Evolutionary conservation across 164 flowering plant species (phyloP), one percentile per base, ranked within the genome.

Genomic region (Macadamia integrifolia): DNA sequence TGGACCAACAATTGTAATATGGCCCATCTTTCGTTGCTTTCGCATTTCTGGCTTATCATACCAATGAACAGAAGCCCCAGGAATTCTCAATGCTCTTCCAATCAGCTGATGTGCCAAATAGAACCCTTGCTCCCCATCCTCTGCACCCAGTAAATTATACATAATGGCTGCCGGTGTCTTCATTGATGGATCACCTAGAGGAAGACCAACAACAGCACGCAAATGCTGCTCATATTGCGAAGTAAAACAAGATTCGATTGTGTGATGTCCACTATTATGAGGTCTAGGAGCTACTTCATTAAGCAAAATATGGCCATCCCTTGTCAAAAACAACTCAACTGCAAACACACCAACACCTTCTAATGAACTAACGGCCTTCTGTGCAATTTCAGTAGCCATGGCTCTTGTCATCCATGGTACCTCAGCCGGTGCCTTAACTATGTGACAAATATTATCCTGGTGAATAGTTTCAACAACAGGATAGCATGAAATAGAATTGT

Each of bases 271-370:
- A 74, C 99, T 95, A 76, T 95, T 95, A 68, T 95, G 98, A 76
- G 97, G 96, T 72, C 99, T 91, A 23, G 99, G 99, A 50, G 99
- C 99, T 29, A 94, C 97, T 83, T 95, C 99, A 79, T 95, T 94
- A 58, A 92, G 75, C 70, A 92, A 80, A 74, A 95, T 82, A 98
- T 90, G 86, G 43, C 80, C 89, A 77, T 89, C 89, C n/a, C 60
- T 68, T 57, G 94, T 95, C 77, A 90, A 74, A 76, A 95, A 95
- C 81, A 92, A 76, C 80, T 95, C 99, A 50, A 95, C 98, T 8
- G 99, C 97, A 83, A 92, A 95, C 3, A 92, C 83, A 35, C 98
- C 99, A 76, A 97, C 98, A 69, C 99, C 99, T 76, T 92, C 90
- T 66, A 95, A 73, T n/a, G 98, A 95, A 55, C 81, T 73, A 67